phyloP scores from a whole-genome alignment of 768 basidiomycete genomes.

The Paxillus rubicundulus region DNA sequence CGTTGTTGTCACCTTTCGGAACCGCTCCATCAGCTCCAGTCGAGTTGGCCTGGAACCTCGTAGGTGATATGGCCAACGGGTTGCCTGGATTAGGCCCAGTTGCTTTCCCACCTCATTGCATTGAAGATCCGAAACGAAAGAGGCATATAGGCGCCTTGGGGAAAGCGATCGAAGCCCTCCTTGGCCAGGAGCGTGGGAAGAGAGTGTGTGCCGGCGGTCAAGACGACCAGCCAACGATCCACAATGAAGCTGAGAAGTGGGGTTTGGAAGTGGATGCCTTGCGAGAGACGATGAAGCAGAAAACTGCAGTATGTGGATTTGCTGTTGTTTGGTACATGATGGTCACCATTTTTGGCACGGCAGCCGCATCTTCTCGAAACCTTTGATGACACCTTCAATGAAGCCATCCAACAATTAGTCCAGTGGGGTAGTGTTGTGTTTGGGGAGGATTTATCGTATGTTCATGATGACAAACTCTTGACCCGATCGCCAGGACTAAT shows the following conservation, averaged over 20 bases:
- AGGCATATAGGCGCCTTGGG: conserved; percentile 71
- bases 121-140: conserved; percentile 75
- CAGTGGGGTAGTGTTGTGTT: conserved; percentile 72
- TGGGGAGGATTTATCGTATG: conserved; percentile 64
- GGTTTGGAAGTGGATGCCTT: conserved; percentile 63
- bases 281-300: conserved; percentile 54
- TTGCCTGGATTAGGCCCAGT: conserved; percentile 76
- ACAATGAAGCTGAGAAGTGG: conserved; percentile 69
- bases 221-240: conserved; percentile 23
- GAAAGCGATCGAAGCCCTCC: conserved; percentile 62
- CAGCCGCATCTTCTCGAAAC: conserved; percentile 55
- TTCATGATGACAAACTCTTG: conserved; percentile 26
- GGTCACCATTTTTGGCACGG: conserved; percentile 19
- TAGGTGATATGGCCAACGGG: conserved; percentile 56
- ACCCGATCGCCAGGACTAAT: conserved; percentile 21
- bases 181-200: conserved; percentile 62
- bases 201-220: conserved; percentile 60
- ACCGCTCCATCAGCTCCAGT: conserved; percentile 37
- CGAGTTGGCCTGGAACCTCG: conserved; percentile 44
- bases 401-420: conserved; percentile 74
- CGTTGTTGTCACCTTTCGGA: conserved; percentile 40
- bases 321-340: conserved; percentile 6
- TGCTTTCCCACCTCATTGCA: conserved; percentile 71
- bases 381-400: conserved; percentile 74
- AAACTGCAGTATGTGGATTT: conserved; percentile 47